Conservation (phyloP, 192 early-diverging fungal genomes). For the Umbelopsis ramanniana region DNA sequence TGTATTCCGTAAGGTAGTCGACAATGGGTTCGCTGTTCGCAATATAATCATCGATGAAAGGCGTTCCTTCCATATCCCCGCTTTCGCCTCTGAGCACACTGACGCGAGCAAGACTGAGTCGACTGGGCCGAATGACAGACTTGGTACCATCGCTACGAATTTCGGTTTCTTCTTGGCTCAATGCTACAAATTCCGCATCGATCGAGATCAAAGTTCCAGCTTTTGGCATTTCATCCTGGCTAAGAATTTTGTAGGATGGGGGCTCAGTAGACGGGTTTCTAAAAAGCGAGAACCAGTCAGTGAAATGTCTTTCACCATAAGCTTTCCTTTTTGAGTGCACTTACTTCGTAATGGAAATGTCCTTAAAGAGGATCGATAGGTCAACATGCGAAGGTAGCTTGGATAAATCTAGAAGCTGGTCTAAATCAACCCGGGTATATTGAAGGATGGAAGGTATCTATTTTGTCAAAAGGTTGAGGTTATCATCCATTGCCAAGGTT, state of each 20-base stretch:
- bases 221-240: conserved; percentile 63
- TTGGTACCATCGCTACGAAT: conserved; percentile 92
- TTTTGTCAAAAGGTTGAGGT: too few species aligned
- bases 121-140: conserved; percentile 78
- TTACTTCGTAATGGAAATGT: conserved; percentile 66
- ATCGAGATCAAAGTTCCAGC: conserved; percentile 78
- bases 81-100: conserved; percentile 82
- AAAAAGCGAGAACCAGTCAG: neutral
- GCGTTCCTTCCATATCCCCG: conserved; percentile 70
- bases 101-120: conserved; percentile 86
- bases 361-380: conserved; percentile 57
- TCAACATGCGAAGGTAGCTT: conserved; percentile 46
- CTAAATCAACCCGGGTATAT: conserved; percentile 64
- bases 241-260: conserved; percentile 54
- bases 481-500: too few species aligned
- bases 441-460: conserved; percentile 71
- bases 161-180: conserved; percentile 86
- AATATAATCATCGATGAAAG: conserved; percentile 98
- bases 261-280: conserved; percentile 52
- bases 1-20: conserved; percentile 92
- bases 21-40: conserved; percentile 81
- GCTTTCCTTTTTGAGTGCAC: neutral
- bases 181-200: conserved; percentile 96
- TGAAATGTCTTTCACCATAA: neutral
- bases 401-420: conserved; percentile 51